phyloP scores from a whole-genome alignment of 2,329 filamentous ascomycete genomes.

The Colletotrichum orchidophilum region DNA sequence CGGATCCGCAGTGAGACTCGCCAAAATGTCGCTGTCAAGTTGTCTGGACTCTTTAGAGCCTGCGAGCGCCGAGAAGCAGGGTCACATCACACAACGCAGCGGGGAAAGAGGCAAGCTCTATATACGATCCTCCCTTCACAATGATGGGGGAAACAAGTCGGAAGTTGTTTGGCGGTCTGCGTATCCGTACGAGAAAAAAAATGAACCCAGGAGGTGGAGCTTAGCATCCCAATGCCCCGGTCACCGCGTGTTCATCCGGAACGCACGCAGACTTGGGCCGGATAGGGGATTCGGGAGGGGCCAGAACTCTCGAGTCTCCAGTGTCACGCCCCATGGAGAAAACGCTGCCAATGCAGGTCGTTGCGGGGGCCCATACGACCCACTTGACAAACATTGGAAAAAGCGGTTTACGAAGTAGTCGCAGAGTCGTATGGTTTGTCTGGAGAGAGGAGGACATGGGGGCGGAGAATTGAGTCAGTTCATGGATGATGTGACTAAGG shows the following conservation, averaged over 20 bases:
- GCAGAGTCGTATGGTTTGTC: not conserved
- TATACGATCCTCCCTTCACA: constrained; percentile 3
- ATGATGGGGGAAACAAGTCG: not conserved
- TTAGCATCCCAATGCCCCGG: constrained; percentile 13
- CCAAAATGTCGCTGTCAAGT: not conserved
- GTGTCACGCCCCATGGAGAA: constrained; percentile 24
- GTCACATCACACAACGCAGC: not conserved
- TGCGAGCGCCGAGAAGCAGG: not conserved
- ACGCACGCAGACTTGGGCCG: constrained; percentile 4
- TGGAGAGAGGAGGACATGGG: not conserved
- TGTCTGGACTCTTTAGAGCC: constrained; percentile 19
- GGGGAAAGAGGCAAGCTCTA: not conserved
- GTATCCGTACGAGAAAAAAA: constrained; percentile 6
- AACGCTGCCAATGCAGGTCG: not conserved
- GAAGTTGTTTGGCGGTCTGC: not conserved
- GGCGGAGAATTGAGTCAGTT: constrained; percentile 32
- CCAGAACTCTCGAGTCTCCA: constrained; percentile 15
- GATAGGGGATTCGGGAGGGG: not conserved
- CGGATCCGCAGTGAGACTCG: not conserved
- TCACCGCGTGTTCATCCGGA: constrained; percentile 24
- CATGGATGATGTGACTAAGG: not conserved
- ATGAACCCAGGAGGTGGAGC: constrained; percentile 11
- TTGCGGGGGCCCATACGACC: constrained; percentile 29
- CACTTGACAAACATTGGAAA: constrained; percentile 11
- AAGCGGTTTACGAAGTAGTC: not conserved